Percentiles rank a stretch among this genome's conserved stretches.
Conservation (phyloP, 2,329 filamentous ascomycete species). For the Penicillium digitatum region DNA sequence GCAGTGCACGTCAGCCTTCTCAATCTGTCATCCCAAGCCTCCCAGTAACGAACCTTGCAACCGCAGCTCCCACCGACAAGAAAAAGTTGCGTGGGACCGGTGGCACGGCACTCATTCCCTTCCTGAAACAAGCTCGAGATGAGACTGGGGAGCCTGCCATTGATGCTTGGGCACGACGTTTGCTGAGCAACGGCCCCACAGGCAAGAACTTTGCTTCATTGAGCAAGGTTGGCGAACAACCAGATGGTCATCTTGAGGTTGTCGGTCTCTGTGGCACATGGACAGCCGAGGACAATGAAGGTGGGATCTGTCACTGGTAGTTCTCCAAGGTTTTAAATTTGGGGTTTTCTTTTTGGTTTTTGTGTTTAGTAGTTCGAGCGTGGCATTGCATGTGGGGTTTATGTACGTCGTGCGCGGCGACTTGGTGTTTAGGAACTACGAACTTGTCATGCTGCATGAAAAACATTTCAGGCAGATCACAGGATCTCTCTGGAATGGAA, state of each 20-base stretch:
- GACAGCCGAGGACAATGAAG: slow-evolving; percentile 80
- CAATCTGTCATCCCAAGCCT: slow-evolving; percentile 52
- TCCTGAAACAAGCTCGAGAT: slow-evolving; percentile 92
- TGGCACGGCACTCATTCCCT: slow-evolving; percentile 88
- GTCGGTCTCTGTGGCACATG: slow-evolving; percentile 78
- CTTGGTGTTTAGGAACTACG: neutral
- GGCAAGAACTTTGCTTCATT: slow-evolving; percentile 41
- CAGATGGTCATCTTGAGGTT: slow-evolving; percentile 54
- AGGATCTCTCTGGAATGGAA: neutral
- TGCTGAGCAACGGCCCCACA: slow-evolving; percentile 53
- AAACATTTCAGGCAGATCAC: neutral
- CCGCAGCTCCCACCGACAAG: slow-evolving; percentile 37
- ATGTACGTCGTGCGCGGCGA: neutral
- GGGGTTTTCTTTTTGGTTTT: neutral
- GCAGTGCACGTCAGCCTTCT: slow-evolving; percentile 64
- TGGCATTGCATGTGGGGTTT: slow-evolving; percentile 14
- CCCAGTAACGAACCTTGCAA: slow-evolving; percentile 54
- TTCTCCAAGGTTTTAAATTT: neutral
- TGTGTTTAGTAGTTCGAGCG: slow-evolving; percentile 12
- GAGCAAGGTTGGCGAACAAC: slow-evolving; percentile 52
- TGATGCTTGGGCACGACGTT: slow-evolving; percentile 57
- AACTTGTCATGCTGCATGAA: neutral
- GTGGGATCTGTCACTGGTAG: slow-evolving; percentile 57
- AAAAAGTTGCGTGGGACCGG: slow-evolving; percentile 81
- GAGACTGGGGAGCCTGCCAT: slow-evolving; percentile 93